Evolutionary conservation across 2,329 filamentous ascomycete genomes (phyloP).

Genomic region (Aspergillus tubingensis): DNA sequence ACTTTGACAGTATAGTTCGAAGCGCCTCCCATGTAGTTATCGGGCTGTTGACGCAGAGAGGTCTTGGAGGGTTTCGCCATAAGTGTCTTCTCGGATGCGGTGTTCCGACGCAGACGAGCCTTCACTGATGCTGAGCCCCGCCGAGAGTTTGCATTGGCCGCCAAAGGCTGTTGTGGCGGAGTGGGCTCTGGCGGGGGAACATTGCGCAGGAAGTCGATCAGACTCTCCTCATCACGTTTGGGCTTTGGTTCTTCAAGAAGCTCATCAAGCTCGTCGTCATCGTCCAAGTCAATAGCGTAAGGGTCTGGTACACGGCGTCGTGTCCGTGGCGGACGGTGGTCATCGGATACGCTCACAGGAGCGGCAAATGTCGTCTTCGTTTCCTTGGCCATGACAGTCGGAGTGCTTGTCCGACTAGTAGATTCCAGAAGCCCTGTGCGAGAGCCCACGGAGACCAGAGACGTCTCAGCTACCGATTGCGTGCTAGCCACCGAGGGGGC

Average conservation of each 20-base stretch:
- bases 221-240: conserved; percentile 47
- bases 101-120: conserved; percentile 37
- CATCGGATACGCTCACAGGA: conserved; percentile 28
- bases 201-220: conserved; percentile 52
- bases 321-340: conserved; percentile 67
- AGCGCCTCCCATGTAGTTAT: conserved; percentile 27
- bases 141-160: conserved; percentile 22
- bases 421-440: conserved; percentile 66
- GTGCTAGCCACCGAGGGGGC: conserved; percentile 44
- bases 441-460: conserved; percentile 67
- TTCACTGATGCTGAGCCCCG: conserved; percentile 33
- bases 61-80: conserved; percentile 34
- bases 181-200: conserved; percentile 44
- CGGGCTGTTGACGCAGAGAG: conserved; percentile 38
- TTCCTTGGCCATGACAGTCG: conserved; percentile 22
- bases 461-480: conserved; percentile 50
- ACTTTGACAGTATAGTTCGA: conserved; percentile 42
- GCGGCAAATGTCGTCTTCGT: background rate
- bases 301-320: conserved; percentile 80
- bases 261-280: conserved; percentile 67
- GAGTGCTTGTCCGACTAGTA: conserved; percentile 32
- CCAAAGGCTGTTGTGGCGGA: conserved; percentile 34
- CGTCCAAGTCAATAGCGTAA: conserved; percentile 78
- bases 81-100: conserved; percentile 31
- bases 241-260: conserved; percentile 48